Evolutionary conservation across 1,284 basidiomycete genomes (phyloP).

Genomic region (Apiotrichum porosum): DNA sequence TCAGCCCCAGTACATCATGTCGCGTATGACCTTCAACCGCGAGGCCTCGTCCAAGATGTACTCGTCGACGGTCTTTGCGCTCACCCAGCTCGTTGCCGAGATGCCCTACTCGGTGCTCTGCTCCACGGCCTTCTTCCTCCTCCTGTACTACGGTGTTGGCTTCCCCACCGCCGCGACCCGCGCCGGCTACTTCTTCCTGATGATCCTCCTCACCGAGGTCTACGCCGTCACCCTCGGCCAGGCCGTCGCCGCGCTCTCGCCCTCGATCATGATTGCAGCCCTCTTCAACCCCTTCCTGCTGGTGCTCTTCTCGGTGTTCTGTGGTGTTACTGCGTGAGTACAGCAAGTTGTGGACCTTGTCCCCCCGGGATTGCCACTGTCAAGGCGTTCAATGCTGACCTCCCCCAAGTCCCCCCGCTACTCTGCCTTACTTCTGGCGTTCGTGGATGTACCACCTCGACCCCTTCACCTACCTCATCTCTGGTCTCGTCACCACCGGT

Average conservation of each 20-base stretch:
- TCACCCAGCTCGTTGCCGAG: slow-evolving; percentile 75
- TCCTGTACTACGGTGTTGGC: slow-evolving; percentile 45
- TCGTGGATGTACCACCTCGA: slow-evolving; percentile 52
- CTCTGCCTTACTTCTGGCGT: slow-evolving; percentile 66
- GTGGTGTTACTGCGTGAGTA: slow-evolving; percentile 76
- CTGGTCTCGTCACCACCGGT: slow-evolving; percentile 69
- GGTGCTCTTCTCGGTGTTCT: slow-evolving; percentile 65
- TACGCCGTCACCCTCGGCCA: slow-evolving; percentile 73
- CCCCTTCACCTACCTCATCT: slow-evolving; percentile 64
- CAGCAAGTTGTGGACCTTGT: too few relatives aligned
- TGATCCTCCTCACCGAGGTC: slow-evolving; percentile 68
- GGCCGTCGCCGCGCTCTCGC: slow-evolving; percentile 64
- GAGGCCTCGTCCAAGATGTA: slow-evolving; percentile 55
- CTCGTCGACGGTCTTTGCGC: slow-evolving; percentile 60
- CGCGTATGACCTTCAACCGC: slow-evolving; percentile 57
- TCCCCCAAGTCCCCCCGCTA: slow-evolving; percentile 55
- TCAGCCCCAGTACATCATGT: slow-evolving; percentile 80
- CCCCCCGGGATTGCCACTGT: too few relatives aligned
- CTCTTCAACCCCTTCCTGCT: slow-evolving; percentile 74
- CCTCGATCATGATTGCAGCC: slow-evolving; percentile 61
- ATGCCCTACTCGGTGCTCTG: slow-evolving; percentile 61
- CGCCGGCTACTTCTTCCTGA: slow-evolving; percentile 50
- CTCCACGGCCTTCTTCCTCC: slow-evolving; percentile 67
- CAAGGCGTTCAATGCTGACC: too few relatives aligned
- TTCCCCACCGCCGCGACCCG: slow-evolving; percentile 32